Evolutionary conservation across 495 filamentous ascomycete species (phyloP).

Genomic region (Schizothecium vesticola): DNA sequence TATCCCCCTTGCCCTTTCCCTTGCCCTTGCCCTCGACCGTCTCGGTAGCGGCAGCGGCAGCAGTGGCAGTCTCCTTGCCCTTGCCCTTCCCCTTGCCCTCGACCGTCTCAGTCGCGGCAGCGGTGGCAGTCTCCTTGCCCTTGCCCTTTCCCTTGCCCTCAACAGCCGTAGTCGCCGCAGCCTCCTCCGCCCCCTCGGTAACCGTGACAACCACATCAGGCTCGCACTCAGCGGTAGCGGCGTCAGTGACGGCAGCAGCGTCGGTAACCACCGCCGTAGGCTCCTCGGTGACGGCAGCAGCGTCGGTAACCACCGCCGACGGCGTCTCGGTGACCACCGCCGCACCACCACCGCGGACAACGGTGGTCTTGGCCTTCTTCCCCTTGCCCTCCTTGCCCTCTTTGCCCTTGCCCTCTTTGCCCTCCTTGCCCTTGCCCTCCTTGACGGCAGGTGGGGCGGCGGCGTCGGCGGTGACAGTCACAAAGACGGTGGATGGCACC

Average conservation of each 20-base stretch:
- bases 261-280: neutral
- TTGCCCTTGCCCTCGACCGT: neutral
- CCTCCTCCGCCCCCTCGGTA: slow-evolving; percentile 3
- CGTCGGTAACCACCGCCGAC: neutral
- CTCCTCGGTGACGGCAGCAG: neutral
- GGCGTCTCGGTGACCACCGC: neutral
- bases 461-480: slow-evolving; percentile 31
- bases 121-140: neutral
- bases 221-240: neutral
- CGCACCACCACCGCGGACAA: neutral
- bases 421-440: neutral
- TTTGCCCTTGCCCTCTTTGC: neutral
- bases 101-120: neutral
- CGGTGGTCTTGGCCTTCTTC: neutral
- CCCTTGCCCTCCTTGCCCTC: neutral
- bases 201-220: slow-evolving; percentile 8
- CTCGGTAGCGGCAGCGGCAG: neutral
- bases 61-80: neutral
- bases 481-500: slow-evolving; percentile 36
- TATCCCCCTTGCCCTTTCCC: neutral
- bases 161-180: neutral
- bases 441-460: neutral
- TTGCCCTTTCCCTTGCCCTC: neutral
- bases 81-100: neutral
- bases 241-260: neutral